Evolutionary conservation across 352 stramenopile genomes (phyloP), one percentile per base, ranked within the genome.

Genomic region (Thraustochytrium sp.): DNA sequence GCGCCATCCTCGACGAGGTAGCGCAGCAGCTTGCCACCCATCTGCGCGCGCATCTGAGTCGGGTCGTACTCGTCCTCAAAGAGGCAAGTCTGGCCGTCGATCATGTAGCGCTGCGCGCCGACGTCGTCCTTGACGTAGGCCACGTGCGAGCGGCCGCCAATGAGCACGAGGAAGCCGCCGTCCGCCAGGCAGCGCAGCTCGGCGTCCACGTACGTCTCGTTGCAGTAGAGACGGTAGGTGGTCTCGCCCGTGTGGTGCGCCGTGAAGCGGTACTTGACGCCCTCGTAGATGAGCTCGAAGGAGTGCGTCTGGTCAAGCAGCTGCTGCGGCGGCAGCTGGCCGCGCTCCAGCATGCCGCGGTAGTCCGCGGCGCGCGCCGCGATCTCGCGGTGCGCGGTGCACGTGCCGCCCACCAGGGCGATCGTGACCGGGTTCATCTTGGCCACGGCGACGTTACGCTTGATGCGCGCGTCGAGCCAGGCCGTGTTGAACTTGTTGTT

Each of bases 21-120:
- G 53, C 98, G 96, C n/a, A 97, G 96, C 13, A 99, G 90, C 89
- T 99, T 99, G 56, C 97, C 97, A 1, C 96, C 96, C 64, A 98
- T 97, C 89, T 98, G 97, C 37, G 96, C 98, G 61, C 96, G 91
- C 3, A 99, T 91, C 44, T 94, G 95, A 5, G 97, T 98, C 31
- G 97, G 97, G 87, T 99, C 97, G 88, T 99, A 99, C 87, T 99
- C 97, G 80, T 98, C 97, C 5, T 96, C 98, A 90, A 99, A 99
- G 44, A 98, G 90, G 77, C 97, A 96, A 75, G 94, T 99, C 77
- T 92, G 90, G 63, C 94, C 93, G 86, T 99, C 97, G 46, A 98
- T 92, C 48, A 93, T 92, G 75, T 99, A 89, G 56, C 94, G 92
- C 65, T 98, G 87, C 11, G 92, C 92, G 75, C 93, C 92, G 1